Evolutionary conservation across 106 monocot genomes (phyloP), one percentile per base, ranked within the genome.

Genomic region (Vanilla planifolia): DNA sequence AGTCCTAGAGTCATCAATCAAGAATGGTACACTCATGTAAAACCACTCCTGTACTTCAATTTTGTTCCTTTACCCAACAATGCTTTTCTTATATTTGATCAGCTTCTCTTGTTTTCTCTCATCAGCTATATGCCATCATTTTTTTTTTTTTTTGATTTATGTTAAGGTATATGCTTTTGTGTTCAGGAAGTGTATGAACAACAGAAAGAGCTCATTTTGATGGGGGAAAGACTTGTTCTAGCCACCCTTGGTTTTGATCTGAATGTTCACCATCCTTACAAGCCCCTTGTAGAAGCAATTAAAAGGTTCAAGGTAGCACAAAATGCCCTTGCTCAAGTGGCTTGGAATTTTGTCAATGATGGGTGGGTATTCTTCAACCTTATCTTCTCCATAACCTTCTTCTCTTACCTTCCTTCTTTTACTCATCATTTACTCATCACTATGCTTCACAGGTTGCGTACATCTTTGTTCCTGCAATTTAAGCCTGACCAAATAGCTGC

Each of bases 341-440:
- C 91, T 5, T 79, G 79, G 85, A 92, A 86, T 72, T 83, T 92
- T 73, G 82, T 92, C 11, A 86, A 86, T 67, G 91, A 92, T 70
- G 79, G 79, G 90, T 70, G 79, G 79, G 90, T 91, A 82, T 62
- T 85, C 65, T 17, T 28, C 53, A 19, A 4, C 43, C 29, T 20
- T 16, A 63, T 51, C 14, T 43, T 52, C 33, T 4, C 39, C 4
- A 30, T 56, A 23, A 45, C 46, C 43, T 33, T 63, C 46, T 25
- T 56, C 51, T 68, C 42, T 53, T 14, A 44, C 8, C 43, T 58
- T 50, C 51, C 11, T 41, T n/a, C n/a, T n/a, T n/a, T n/a, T n/a
- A n/a, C n/a, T n/a, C n/a, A n/a, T n/a, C n/a, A n/a, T n/a, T 45
- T 48, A 15, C 33, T 58, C 33, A 62, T n/a, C n/a, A 3, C 65